These are phyloP conservation scores for Teratosphaeria zuluensis DNA, from an alignment of 2,329 filamentous ascomycete genomes.

Conservation along the genomic window DNA sequence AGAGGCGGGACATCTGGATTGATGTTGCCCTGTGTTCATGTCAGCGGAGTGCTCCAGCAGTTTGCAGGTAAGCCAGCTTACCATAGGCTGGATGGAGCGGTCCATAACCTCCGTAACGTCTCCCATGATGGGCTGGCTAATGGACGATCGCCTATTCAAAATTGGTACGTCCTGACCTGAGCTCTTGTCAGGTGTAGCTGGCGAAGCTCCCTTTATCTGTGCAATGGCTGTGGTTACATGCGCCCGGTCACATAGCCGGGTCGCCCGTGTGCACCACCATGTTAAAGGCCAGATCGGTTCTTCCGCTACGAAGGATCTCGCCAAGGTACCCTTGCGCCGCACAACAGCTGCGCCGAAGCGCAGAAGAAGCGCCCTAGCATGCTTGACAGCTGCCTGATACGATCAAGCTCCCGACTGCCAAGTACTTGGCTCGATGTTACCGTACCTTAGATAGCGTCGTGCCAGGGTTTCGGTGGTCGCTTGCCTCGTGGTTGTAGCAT, in stretches of 20 bases:
- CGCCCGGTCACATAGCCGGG: background rate
- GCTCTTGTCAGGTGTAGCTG: background rate
- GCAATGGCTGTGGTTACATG: background rate
- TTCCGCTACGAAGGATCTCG: background rate
- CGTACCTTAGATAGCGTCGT: background rate
- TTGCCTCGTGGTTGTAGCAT: background rate
- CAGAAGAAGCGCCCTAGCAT: background rate
- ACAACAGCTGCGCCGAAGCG: background rate
- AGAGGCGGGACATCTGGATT: constrained; percentile 22
- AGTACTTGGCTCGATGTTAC: background rate
- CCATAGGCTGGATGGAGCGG: constrained; percentile 24
- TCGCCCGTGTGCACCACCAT: background rate
- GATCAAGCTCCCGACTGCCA: background rate
- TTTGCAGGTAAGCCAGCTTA: constrained; percentile 3
- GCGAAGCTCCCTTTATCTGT: background rate
- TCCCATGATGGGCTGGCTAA: constrained; percentile 9
- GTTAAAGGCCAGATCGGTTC: background rate
- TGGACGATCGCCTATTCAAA: background rate
- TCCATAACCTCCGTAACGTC: constrained; percentile 25
- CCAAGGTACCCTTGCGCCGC: background rate
- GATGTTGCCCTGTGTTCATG: constrained; percentile 13
- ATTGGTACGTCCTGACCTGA: background rate
- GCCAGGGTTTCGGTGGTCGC: background rate
- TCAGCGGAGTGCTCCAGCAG: background rate
- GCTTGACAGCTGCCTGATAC: background rate